Base-by-base conservation (phyloP, 108 stramenopile species). In the Cylindrotheca closterium region DNA sequence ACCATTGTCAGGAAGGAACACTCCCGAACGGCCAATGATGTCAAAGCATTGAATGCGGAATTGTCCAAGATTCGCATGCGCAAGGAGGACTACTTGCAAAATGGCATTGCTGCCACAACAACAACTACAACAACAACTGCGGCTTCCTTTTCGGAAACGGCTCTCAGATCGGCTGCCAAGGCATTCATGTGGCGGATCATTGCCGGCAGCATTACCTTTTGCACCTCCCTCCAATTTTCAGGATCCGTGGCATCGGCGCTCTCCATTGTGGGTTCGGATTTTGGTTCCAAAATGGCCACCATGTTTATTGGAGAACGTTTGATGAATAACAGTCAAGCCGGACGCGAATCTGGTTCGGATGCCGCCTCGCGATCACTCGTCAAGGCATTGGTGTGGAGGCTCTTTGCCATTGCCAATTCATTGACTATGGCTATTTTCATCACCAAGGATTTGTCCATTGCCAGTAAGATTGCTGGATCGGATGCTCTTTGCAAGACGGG, bases 271-370 rank as follows among this genome's bases (percentile, higher is more conserved):
- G 93, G 87, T 4, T 94, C 93, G 0, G 97, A 98, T 60, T 98
- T 98, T 65, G 84, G 95, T 60, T 91, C 87, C 58, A 98, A 98
- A 77, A 74, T 92, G 26, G 88, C 86, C 53, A 95, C 94, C 52
- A 96, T 98, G 96, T 98, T 96, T 70, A 65, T 95, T 62, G 97
- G 97, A 32, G 96, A 98, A 67, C 79, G 97, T 27, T 58, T 98
- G 47, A 96, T 96, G 96, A 98, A 96, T 79, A 93, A 92, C 79
- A 68, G 65, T 42, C 80, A 83, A 54, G 92, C 85, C 25, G 94
- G 92, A 54, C 80, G 94, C 21, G 72, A 75, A 61, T 46, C 66
- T 62, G 91, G 91, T 12, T 70, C 77, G 25, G 97, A 98, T 74
- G 84, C 70, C 51, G 78, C 84, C 22, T 75, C 85, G 54, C 76